phyloP scores from a whole-genome alignment of 2,329 filamentous ascomycete species.

The Hymenoscyphus albidus region DNA sequence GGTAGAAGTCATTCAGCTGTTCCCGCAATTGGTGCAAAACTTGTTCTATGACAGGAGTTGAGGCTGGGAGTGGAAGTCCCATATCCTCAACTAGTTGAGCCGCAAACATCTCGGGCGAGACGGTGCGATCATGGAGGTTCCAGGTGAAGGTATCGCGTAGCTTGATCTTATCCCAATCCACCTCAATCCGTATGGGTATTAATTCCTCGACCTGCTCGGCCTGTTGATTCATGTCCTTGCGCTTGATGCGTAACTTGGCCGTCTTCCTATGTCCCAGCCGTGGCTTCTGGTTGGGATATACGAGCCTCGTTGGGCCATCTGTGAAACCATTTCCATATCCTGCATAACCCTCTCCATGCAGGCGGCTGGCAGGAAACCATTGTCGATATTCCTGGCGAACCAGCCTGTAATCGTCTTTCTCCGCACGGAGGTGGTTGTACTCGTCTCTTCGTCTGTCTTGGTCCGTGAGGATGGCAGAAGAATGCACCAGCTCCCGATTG shows the following conservation, averaged over 20 bases:
- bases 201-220: conserved; percentile 89
- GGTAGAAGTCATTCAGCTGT: conserved; percentile 89
- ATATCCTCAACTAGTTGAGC: conserved; percentile 90
- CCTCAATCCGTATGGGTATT: conserved; percentile 85
- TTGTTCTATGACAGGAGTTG: conserved; percentile 59
- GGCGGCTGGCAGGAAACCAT: conserved; percentile 52
- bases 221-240: conserved; percentile 79
- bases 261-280: conserved; percentile 75
- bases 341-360: conserved; percentile 74
- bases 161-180: conserved; percentile 94
- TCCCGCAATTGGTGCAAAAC: conserved; percentile 72
- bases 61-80: conserved; percentile 68
- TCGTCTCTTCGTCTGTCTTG: conserved; percentile 50
- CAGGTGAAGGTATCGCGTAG: conserved; percentile 97
- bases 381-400: conserved; percentile 53
- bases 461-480: conserved; percentile 48
- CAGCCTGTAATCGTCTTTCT: conserved; percentile 66
- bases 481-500: conserved; percentile 58
- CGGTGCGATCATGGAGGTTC: conserved; percentile 90
- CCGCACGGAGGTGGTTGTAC: conserved; percentile 60
- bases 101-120: conserved; percentile 77
- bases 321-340: conserved; percentile 88
- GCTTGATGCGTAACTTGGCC: conserved; percentile 66
- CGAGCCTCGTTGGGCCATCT: conserved; percentile 64
- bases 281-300: conserved; percentile 76